These are phyloP conservation scores for Pisolithus microcarpus DNA, from an alignment of 768 basidiomycete species.

Conservation along the genomic window DNA sequence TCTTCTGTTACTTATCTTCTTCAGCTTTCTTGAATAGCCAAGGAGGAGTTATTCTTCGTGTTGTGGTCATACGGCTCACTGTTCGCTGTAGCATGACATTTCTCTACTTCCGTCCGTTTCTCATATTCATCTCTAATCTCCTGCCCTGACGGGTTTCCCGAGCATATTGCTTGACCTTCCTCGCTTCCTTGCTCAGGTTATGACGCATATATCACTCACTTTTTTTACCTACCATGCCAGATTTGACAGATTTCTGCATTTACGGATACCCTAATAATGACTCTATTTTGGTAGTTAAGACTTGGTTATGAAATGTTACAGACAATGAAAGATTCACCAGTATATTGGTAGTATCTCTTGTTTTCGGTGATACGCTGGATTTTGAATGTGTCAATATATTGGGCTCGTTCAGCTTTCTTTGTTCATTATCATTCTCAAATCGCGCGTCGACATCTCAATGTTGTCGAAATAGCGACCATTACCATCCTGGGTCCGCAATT, in stretches of 20 bases:
- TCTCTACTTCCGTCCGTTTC: conserved; percentile 6
- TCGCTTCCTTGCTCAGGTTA: conserved; percentile 7
- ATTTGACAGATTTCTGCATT: conserved; percentile 29
- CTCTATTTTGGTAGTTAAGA: conserved; percentile 9
- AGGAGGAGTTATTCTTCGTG: conserved; percentile 27
- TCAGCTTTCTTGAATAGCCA: conserved; percentile 28
- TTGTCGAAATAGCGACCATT: conserved; percentile 33
- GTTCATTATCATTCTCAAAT: conserved; percentile 71
- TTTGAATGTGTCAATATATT: too few relatives aligned
- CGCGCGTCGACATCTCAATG: too few relatives aligned
- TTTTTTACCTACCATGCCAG: conserved; percentile 14
- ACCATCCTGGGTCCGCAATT: conserved; percentile 55
- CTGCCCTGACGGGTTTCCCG: conserved; percentile 6
- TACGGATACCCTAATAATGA: conserved; percentile 15
- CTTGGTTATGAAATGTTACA: conserved; percentile 17
- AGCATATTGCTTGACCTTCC: conserved; percentile 8
- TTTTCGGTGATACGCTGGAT: too few relatives aligned
- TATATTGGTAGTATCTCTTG: too few relatives aligned
- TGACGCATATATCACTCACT: conserved; percentile 9
- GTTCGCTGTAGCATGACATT: conserved; percentile 30
- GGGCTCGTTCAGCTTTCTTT: conserved; percentile 81
- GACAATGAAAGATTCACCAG: too few relatives aligned
- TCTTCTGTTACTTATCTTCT: conserved; percentile 29
- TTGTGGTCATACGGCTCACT: conserved; percentile 23
- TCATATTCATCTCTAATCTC: conserved; percentile 16